Base-by-base conservation (phyloP, 441 rosid species). In the Pelargonium citronellum region DNA sequence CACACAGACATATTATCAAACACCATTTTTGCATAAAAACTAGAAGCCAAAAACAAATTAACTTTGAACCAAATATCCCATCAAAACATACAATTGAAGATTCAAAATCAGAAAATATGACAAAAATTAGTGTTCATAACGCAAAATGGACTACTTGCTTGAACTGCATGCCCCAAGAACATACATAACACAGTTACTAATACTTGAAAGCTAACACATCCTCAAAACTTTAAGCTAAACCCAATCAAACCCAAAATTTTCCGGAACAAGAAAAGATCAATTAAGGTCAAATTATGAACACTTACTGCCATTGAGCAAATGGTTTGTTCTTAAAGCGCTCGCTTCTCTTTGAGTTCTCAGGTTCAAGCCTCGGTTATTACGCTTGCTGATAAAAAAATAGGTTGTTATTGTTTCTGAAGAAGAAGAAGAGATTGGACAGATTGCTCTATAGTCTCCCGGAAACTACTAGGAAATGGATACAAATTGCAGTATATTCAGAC, bases 231-330 rank as follows among this genome's bases (percentile, higher is more conserved):
- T 49, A 12, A 16, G 16, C n/a, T 49, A 8, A 11, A 49, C 15
- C 16, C 13, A 49, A 49, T 12, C 55, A 47, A 47, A 47, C n/a
- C 55, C 55, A n/a, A 47, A 15, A 49, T 49, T 4, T 49, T 5
- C 4, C 15, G 13, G 5, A 16, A n/a, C 15, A 16, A n/a, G 19
- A 53, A 53, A 53, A 53, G 60, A 53, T 53, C 8, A 4, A 53
- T 53, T 53, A 53, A 53, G 20, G 60, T 53, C 7, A 8, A 53
- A 10, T 49, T 49, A 49, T 24, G 57, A 49, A 49, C 57, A 49
- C 60, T 53, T 53, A 53, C 60, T 5, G 60, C 60, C 60, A 53
- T 53, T n/a, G 5, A 53, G 60, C 60, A 53, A 53, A 53, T 4
- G 60, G 57, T 3, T 49, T 1, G 2, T 49, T 49, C 13, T 10